These are phyloP conservation scores for Draba incana DNA, from an alignment of 345 rosid genomes.

Conservation along the genomic window DNA sequence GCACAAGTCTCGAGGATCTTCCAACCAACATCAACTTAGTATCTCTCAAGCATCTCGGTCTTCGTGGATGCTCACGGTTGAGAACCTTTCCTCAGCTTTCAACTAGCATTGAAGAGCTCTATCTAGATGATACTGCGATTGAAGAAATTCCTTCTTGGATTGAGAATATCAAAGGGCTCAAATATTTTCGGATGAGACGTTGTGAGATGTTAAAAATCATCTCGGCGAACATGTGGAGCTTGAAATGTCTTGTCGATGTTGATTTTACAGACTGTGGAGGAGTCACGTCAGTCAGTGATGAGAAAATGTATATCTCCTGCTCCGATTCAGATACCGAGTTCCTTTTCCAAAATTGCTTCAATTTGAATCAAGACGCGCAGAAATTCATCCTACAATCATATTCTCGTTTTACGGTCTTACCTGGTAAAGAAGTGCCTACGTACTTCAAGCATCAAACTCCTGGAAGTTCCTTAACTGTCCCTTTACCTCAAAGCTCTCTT, in stretches of 20 bases:
- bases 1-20: too few relatives aligned
- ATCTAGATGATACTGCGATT: slow-evolving; percentile 2
- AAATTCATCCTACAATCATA: neutral
- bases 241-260: neutral
- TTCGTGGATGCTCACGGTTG: too few relatives aligned
- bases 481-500: neutral
- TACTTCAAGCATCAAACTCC: neutral
- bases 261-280: slow-evolving; percentile 17
- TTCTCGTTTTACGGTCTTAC: neutral
- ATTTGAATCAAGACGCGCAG: neutral
- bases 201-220: slow-evolving; percentile 12
- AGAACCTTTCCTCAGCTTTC: neutral
- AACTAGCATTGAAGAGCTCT: neutral
- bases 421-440: slow-evolving; percentile 1
- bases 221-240: slow-evolving; percentile 9
- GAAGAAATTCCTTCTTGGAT: slow-evolving; percentile 15
- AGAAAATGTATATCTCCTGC: too few relatives aligned
- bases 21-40: too few relatives aligned
- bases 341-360: neutral
- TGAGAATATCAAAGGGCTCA: neutral
- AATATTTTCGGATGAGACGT: neutral
- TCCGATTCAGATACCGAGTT: too few relatives aligned
- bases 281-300: neutral
- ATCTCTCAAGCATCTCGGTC: too few relatives aligned
- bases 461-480: neutral